Base-by-base conservation (phyloP, 805 yeast species). In the Suhomyces kilbournensis region DNA sequence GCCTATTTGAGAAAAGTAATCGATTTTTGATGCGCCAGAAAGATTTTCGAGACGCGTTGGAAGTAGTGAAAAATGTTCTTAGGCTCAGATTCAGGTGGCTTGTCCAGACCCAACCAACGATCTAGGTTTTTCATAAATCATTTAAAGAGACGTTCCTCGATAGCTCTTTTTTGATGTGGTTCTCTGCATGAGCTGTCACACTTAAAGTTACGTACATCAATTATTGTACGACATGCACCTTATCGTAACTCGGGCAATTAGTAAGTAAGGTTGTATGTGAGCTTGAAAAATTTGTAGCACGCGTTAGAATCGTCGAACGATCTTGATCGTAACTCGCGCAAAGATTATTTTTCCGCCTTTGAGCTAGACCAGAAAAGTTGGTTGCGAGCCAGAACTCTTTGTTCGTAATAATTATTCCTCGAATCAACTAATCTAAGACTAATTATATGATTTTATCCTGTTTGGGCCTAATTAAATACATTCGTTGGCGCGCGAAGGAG, bases 401-500 rank as follows among this genome's bases (percentile, higher is more conserved):
- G 45, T 42, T 22, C 12, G 9, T 12, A 20, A 8, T 8, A 20
- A 23, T 23, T n/a, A 22, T 23, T 38, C 42, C 45, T 42, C 30
- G 45, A 23, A 40, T 40, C 45, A 12, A 42, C 30, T 6, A 20
- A 42, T 9, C 14, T n/a, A 8, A 23, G 28, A 17, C 45, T 42
- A 17, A 23, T 17, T 42, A 14, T 20, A 3, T 12, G 6, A 20
- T 3, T 42, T 42, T 44, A 26, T 25, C 46, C 46, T 19, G 7
- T 25, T 44, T 23, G 35, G 34, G 42, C 32, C 25, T 25, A 44
- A 44, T 44, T 44, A 23, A 26, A 26, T 44, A 44, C 46, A 44
- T 23, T 19, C 14, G 23, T 17, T 19, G 42, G 14, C 23, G 42
- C 23, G 7, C 35, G 35, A n/a, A 32, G 35, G 35, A 32, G 35